These are phyloP conservation scores for Cinnamomum chago DNA, from an alignment of 164 flowering plant genomes.

Conservation along the genomic window DNA sequence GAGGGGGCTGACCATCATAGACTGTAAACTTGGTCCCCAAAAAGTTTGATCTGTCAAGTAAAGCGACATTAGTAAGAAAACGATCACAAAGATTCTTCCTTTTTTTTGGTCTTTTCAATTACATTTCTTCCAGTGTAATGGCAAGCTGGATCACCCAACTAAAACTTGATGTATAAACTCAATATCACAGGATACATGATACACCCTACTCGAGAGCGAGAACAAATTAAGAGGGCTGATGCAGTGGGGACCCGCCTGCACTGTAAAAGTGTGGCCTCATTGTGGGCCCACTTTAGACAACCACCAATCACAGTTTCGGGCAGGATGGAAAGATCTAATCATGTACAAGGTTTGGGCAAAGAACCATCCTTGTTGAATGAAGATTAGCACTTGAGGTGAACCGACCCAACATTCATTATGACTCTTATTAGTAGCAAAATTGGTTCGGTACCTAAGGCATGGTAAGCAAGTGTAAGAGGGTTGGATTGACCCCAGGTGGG, in stretches of 20 bases:
- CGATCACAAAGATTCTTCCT: background rate
- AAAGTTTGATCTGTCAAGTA: conserved; percentile 57
- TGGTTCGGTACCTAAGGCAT: background rate
- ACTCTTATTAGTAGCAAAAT: too few species aligned
- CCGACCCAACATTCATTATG: too few species aligned
- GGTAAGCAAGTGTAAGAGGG: background rate
- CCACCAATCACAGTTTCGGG: too few species aligned
- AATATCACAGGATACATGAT: background rate
- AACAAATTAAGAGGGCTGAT: too few species aligned
- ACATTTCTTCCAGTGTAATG: background rate
- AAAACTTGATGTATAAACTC: background rate
- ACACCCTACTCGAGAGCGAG: too few species aligned
- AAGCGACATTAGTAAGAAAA: background rate
- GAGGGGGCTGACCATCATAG: conserved; percentile 68
- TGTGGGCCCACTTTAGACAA: too few species aligned
- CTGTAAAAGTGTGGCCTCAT: too few species aligned
- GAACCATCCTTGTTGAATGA: background rate
- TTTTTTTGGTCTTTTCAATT: background rate
- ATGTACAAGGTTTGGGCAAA: background rate
- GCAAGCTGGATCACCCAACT: background rate
- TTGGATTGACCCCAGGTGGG: background rate
- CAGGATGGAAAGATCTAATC: background rate
- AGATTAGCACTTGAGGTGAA: too few species aligned
- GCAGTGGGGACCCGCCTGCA: too few species aligned
- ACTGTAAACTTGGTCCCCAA: conserved; percentile 70